Percentiles rank a stretch among this genome's conserved stretches.
These are phyloP conservation scores for Aspergillus quadricinctus DNA, from an alignment of 2,329 filamentous ascomycete species.

Conservation along the genomic window DNA sequence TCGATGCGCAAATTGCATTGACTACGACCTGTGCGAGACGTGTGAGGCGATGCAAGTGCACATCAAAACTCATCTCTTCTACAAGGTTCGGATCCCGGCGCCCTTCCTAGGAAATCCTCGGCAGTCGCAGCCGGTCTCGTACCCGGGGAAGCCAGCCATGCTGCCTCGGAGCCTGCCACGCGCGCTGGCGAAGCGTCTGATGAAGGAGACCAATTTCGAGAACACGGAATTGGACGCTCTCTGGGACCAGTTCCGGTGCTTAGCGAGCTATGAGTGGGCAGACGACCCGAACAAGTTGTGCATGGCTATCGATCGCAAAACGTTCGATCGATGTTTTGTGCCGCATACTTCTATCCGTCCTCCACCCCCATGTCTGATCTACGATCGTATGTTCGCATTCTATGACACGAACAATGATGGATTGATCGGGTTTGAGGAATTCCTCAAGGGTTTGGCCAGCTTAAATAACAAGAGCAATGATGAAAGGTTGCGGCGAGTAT, in stretches of 20 bases:
- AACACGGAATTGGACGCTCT: conserved; percentile 84
- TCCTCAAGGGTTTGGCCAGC: conserved; percentile 72
- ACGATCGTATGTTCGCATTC: conserved; percentile 94
- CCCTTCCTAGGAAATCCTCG: conserved; percentile 74
- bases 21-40: conserved; percentile 91
- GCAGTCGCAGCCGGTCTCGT: conserved; percentile 78
- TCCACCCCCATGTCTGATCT: conserved; percentile 79
- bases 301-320: conserved; percentile 84
- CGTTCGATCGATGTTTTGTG: conserved; percentile 86
- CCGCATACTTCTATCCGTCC: conserved; percentile 76
- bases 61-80: conserved; percentile 89
- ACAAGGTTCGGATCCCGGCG: conserved; percentile 88
- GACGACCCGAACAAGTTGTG: conserved; percentile 73
- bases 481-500: conserved; percentile 68
- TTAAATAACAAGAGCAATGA: conserved; percentile 55
- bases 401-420: conserved; percentile 90
- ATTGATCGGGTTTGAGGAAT: conserved; percentile 88
- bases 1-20: conserved; percentile 90
- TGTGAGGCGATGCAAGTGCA: conserved; percentile 74
- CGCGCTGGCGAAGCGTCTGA: conserved; percentile 62
- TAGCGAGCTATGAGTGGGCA: conserved; percentile 80
- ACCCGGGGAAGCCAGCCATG: conserved; percentile 77
- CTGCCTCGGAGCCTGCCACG: conserved; percentile 65
- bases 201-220: conserved; percentile 72
- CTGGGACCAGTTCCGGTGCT: conserved; percentile 95